Percentiles rank a stretch among this genome's conserved stretches.
Evolutionary conservation across 306 rosid genomes (phyloP).

Genomic region (Cucurbita ficifolia): DNA sequence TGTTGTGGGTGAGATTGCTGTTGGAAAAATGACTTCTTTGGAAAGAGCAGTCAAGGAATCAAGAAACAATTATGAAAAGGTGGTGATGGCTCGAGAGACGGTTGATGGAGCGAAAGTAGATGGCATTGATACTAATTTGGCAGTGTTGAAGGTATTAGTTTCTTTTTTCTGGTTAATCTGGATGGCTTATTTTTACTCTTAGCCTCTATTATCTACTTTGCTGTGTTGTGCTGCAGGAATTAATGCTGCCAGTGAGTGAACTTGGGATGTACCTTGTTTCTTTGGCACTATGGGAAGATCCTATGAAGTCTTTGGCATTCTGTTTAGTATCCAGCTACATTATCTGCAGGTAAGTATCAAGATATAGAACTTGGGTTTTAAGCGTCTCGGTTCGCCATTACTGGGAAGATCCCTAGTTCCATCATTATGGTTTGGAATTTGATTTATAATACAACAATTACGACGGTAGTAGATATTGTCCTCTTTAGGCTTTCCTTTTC

Average conservation of each 20-base stretch:
- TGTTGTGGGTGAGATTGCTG: conserved; percentile 82
- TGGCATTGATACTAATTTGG: conserved; percentile 85
- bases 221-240: conserved; percentile 42
- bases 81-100: conserved; percentile 72
- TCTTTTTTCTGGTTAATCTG: too few relatives aligned
- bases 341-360: conserved; percentile 58
- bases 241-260: conserved; percentile 61
- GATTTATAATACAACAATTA: not conserved
- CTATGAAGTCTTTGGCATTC: conserved; percentile 57
- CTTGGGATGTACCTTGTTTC: conserved; percentile 51
- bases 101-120: conserved; percentile 95
- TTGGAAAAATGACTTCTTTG: conserved; percentile 66
- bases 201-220: not conserved
- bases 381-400: not conserved
- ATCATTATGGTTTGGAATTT: not conserved
- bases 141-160: conserved; percentile 69
- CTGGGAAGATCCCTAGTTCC: not conserved
- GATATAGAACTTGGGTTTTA: not conserved
- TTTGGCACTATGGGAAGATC: conserved; percentile 81
- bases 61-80: conserved; percentile 55
- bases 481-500: too few relatives aligned
- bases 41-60: conserved; percentile 76
- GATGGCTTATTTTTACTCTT: too few relatives aligned
- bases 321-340: conserved; percentile 50
- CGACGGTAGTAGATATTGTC: too few relatives aligned